These are phyloP conservation scores for Peterozyma xylosa DNA, from an alignment of 805 yeast genomes.

Conservation along the genomic window DNA sequence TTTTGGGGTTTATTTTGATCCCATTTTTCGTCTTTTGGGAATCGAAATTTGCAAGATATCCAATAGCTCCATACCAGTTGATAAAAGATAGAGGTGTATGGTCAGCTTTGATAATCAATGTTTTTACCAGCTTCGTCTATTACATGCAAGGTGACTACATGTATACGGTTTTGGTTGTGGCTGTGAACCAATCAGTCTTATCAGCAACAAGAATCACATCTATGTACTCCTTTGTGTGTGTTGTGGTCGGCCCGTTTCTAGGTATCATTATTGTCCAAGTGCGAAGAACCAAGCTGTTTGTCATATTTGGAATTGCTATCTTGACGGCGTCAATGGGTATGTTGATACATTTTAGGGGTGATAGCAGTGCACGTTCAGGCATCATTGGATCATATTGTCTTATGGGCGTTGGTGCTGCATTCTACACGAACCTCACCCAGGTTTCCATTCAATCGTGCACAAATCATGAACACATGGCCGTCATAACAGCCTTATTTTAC, in stretches of 20 bases:
- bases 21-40: constrained; percentile 61
- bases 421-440: constrained; percentile 60
- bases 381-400: constrained; percentile 58
- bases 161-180: constrained; percentile 60
- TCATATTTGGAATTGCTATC: constrained; percentile 46
- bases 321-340: constrained; percentile 61
- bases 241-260: constrained; percentile 48
- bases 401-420: constrained; percentile 68
- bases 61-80: constrained; percentile 54
- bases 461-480: constrained; percentile 59
- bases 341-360: constrained; percentile 48
- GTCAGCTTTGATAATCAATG: constrained; percentile 56
- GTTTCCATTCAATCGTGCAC: constrained; percentile 52
- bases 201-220: constrained; percentile 66
- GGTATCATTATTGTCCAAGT: constrained; percentile 45
- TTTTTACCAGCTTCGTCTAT: constrained; percentile 54
- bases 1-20: constrained; percentile 53
- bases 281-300: constrained; percentile 51
- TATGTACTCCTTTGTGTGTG: constrained; percentile 59
- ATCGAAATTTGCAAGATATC: constrained; percentile 42
- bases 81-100: constrained; percentile 66
- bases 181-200: constrained; percentile 45
- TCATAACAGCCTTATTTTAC: constrained; percentile 48
- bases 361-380: constrained; percentile 38
- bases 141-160: constrained; percentile 65